These are phyloP conservation scores for Clarireedia hainanense DNA, from an alignment of 2,329 filamentous ascomycete species.

Conservation along the genomic window DNA sequence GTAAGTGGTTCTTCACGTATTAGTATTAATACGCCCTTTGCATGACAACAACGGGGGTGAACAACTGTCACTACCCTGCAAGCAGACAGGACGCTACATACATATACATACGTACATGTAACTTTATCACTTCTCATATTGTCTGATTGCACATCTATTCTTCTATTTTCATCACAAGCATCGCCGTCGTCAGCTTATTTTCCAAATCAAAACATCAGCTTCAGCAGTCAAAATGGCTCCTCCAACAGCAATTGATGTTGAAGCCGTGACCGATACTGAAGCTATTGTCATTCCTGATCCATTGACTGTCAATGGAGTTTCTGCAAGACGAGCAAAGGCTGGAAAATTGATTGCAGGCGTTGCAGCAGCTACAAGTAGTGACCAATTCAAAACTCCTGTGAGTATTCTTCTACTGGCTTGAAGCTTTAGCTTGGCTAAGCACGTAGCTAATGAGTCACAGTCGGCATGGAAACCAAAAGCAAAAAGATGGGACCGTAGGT, in stretches of 20 bases:
- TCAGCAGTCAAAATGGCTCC: conserved; percentile 21
- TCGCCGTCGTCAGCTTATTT: neutral
- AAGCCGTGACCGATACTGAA: conserved; percentile 38
- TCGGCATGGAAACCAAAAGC: conserved; percentile 61
- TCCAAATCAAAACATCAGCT: neutral
- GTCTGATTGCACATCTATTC: neutral
- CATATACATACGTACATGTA: neutral
- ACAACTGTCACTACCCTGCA: conserved; percentile 7
- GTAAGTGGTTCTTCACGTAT: neutral
- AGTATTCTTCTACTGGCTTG: conserved; percentile 21
- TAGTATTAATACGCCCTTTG: neutral
- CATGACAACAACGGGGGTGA: neutral
- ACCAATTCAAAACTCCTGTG: conserved; percentile 74
- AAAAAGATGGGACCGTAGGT: conserved; percentile 77
- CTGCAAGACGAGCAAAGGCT: conserved; percentile 60
- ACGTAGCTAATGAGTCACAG: conserved; percentile 29
- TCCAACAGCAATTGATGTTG: conserved; percentile 35
- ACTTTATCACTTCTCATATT: neutral
- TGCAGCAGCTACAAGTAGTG: conserved; percentile 69
- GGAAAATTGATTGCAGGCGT: conserved; percentile 66
- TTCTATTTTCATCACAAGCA: neutral
- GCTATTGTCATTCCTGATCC: conserved; percentile 25
- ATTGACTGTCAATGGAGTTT: conserved; percentile 59
- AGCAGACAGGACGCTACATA: neutral
- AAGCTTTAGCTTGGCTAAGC: neutral